A percentile compares a stretch with the other conserved stretches of the same genome.
Evolutionary conservation across 257 asterid species (phyloP).

Genomic region (Marsdenia floribunda): DNA sequence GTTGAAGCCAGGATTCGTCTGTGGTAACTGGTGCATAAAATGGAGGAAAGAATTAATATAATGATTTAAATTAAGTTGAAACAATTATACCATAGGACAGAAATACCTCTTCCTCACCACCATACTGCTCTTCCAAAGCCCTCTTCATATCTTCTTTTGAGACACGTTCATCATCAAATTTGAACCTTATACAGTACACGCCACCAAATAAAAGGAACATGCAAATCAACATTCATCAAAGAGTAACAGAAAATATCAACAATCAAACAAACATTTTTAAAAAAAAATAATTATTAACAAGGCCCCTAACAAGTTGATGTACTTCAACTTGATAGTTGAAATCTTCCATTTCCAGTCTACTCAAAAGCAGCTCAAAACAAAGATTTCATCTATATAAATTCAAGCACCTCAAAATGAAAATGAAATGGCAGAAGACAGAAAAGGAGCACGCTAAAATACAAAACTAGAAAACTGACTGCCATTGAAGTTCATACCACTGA

Average conservation of each 20-base stretch:
- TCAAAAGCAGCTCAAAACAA: not conserved
- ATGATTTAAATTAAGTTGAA: not conserved
- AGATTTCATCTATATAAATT: not conserved
- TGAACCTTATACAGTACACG: slow-evolving; percentile 25
- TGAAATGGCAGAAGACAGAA: not conserved
- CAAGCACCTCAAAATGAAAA: not conserved
- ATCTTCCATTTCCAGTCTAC: no score
- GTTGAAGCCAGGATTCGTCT: slow-evolving; percentile 70
- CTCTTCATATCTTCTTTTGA: slow-evolving; percentile 42
- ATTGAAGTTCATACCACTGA: slow-evolving; percentile 28
- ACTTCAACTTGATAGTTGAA: not conserved
- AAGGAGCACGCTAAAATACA: not conserved
- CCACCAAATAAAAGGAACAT: not conserved
- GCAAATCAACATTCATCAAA: not conserved
- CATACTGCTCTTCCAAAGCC: slow-evolving; percentile 49
- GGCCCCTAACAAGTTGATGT: not conserved
- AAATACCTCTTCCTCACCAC: slow-evolving; percentile 50
- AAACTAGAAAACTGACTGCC: slow-evolving; percentile 2
- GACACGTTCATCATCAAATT: slow-evolving; percentile 50
- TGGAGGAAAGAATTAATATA: not conserved
- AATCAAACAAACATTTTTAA: not conserved
- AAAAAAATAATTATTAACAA: not conserved
- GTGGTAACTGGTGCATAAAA: slow-evolving; percentile 51
- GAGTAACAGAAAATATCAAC: not conserved
- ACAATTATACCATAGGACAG: slow-evolving; percentile 8